These are phyloP conservation scores for Verticillium nonalfalfae DNA, from an alignment of 2,329 filamentous ascomycete species.

Conservation along the genomic window DNA sequence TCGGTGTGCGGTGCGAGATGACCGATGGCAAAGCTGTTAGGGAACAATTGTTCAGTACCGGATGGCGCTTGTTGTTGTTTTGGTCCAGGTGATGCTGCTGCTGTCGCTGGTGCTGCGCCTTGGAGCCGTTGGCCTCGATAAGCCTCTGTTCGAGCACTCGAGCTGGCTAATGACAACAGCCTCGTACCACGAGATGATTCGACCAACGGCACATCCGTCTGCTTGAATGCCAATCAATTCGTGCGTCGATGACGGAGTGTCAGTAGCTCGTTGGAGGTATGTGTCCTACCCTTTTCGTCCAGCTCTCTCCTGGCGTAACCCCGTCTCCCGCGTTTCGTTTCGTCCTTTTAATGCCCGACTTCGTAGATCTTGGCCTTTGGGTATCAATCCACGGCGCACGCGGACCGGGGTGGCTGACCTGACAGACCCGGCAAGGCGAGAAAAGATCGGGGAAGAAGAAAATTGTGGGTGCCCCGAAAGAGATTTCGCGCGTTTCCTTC, in stretches of 20 bases:
- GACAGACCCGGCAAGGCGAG: constrained; percentile 1
- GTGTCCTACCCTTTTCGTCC: not conserved
- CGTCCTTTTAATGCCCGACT: not conserved
- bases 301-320: not conserved
- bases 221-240: not conserved
- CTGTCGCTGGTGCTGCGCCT: not conserved
- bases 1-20: not conserved
- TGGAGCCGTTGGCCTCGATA: not conserved
- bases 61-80: not conserved
- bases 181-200: not conserved
- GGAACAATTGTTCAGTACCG: not conserved
- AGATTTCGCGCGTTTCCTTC: constrained; percentile 1
- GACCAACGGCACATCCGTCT: not conserved
- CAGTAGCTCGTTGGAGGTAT: not conserved
- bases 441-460: constrained; percentile 8
- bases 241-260: not conserved
- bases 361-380: not conserved
- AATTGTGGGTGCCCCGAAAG: not conserved
- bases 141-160: not conserved
- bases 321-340: not conserved
- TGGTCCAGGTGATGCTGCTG: not conserved
- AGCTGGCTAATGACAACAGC: not conserved
- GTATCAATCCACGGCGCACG: not conserved
- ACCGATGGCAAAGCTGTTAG: not conserved
- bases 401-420: constrained; percentile 1